Conservation (phyloP, 2,329 filamentous ascomycete genomes). For the Hortaea werneckii region DNA sequence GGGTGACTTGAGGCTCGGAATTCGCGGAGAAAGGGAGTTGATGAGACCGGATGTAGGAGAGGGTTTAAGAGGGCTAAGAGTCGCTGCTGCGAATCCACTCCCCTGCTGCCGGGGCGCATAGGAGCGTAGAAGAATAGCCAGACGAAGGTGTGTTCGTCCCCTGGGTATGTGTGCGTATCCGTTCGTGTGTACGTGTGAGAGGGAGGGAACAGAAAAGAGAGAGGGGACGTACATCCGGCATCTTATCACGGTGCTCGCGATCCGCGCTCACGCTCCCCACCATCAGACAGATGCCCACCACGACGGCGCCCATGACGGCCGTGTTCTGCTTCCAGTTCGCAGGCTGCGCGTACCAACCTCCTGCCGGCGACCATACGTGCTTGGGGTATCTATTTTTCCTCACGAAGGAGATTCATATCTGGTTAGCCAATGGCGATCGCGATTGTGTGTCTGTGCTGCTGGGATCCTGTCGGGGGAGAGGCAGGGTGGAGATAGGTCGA, state of each 20-base stretch:
- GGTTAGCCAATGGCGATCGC: not conserved
- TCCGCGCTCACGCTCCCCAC: conserved; percentile 63
- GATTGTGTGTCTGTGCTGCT: not conserved
- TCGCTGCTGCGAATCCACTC: no score
- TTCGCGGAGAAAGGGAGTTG: no score
- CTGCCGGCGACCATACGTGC: conserved; percentile 93
- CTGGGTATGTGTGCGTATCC: no score
- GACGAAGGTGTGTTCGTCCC: no score
- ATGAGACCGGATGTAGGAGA: no score
- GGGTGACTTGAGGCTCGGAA: no score
- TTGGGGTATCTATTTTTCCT: conserved; percentile 26
- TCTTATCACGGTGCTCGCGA: conserved; percentile 60
- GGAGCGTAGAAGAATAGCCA: no score
- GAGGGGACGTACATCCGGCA: conserved; percentile 52
- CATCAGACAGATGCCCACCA: conserved; percentile 58
- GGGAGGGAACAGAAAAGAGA: no score
- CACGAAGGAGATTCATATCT: conserved; percentile 2
- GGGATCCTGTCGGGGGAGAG: not conserved
- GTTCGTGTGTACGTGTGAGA: no score
- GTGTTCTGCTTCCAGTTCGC: conserved; percentile 95
- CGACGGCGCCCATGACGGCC: conserved; percentile 57
- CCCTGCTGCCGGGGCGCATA: no score
- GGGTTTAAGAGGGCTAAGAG: no score
- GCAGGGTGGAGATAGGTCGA: not conserved
- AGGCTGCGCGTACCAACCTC: conserved; percentile 95